Percentiles rank a stretch among this genome's conserved stretches.
Conservation (phyloP, 257 asterid genomes). For the Primulina eburnea region DNA sequence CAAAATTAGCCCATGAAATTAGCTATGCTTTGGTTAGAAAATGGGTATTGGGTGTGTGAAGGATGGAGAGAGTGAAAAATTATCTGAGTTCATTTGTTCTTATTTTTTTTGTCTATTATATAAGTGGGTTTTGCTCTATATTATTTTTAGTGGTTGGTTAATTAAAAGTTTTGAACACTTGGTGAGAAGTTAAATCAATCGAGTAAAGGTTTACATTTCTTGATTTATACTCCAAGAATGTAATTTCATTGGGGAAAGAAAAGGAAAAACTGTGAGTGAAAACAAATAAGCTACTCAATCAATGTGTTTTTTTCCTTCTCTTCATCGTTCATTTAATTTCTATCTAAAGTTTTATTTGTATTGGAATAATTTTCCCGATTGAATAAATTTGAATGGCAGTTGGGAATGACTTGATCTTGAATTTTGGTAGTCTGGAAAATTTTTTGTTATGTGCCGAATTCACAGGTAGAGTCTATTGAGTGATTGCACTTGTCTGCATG, state of each 20-base stretch:
- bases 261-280: background rate
- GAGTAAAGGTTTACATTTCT: slow-evolving; percentile 24
- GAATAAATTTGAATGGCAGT: background rate
- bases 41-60: background rate
- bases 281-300: too few species aligned
- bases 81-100: too few species aligned
- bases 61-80: background rate
- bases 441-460: slow-evolving; percentile 1
- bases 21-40: background rate
- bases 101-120: too few species aligned
- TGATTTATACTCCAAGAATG: slow-evolving; percentile 35
- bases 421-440: background rate
- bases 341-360: background rate
- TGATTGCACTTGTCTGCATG: background rate
- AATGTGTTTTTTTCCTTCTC: too few species aligned
- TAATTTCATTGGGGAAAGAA: background rate
- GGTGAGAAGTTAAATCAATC: background rate
- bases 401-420: background rate
- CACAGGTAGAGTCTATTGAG: slow-evolving; percentile 22
- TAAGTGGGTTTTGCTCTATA: background rate
- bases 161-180: background rate
- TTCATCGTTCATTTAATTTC: background rate
- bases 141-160: background rate
- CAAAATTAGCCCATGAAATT: slow-evolving; percentile 14
- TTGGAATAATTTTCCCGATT: too few species aligned